Conservation (phyloP, 345 rosid genomes). For the Nasturtium officinale region DNA sequence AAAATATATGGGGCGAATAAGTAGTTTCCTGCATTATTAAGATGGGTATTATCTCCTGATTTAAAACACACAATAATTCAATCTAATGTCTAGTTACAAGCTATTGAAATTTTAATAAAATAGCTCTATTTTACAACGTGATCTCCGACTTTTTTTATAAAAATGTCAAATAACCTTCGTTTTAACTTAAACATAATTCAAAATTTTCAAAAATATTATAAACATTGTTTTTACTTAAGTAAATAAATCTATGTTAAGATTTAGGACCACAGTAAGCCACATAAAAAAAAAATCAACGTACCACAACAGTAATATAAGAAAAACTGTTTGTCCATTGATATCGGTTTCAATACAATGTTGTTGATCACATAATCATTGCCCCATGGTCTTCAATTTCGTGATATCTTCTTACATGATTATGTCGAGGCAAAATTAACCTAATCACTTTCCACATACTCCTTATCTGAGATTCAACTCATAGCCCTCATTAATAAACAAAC, state of each 20-base stretch:
- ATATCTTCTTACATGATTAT: not conserved
- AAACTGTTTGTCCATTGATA: not conserved
- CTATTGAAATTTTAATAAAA: conserved; percentile 4
- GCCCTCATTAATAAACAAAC: not conserved
- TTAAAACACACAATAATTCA: conserved; percentile 11
- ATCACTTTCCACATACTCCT: not conserved
- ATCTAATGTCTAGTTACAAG: not conserved
- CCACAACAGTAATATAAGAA: not conserved
- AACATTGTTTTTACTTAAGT: no score
- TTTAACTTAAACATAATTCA: not conserved
- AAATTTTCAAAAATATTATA: not conserved
- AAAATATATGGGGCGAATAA: not conserved
- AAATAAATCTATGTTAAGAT: no score
- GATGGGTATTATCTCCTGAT: conserved; percentile 14
- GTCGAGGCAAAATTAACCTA: not conserved
- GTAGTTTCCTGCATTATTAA: conserved; percentile 34
- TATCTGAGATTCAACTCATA: not conserved
- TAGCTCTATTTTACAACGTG: conserved; percentile 37
- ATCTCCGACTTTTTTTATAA: conserved; percentile 7
- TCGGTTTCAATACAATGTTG: not conserved
- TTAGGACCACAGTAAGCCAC: not conserved
- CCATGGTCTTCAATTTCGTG: not conserved
- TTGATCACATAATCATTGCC: not conserved
- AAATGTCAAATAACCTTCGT: not conserved
- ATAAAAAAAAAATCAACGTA: not conserved